phyloP scores from a whole-genome alignment of 2,329 filamentous ascomycete species.

The Alternaria rosae region DNA sequence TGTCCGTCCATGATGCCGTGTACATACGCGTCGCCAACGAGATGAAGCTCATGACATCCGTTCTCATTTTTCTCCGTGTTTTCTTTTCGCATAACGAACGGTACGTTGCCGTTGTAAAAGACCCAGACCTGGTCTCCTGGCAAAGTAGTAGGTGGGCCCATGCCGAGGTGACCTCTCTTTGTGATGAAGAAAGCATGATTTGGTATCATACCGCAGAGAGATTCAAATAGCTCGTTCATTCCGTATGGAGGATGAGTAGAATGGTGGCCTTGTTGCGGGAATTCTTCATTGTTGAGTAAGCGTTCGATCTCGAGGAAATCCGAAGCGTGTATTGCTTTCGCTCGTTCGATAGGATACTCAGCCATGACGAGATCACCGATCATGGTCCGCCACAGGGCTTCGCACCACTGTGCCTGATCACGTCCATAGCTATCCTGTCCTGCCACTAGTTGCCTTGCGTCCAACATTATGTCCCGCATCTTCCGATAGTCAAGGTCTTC shows the following conservation, averaged over 20 bases:
- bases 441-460: neutral
- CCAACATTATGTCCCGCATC: neutral
- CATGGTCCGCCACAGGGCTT: conserved; percentile 13
- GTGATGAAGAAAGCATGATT: neutral
- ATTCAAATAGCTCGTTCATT: neutral
- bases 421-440: neutral
- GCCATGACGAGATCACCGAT: neutral
- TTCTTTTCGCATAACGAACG: neutral
- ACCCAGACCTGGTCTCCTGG: neutral
- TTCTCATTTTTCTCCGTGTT: neutral
- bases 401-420: neutral
- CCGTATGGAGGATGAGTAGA: neutral
- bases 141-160: neutral
- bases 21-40: neutral
- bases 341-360: conserved; percentile 16
- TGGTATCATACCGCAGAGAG: neutral
- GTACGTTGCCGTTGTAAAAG: neutral
- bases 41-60: neutral
- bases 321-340: neutral
- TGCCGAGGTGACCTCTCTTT: neutral
- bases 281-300: neutral
- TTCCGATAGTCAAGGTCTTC: neutral
- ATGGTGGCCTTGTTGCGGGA: neutral
- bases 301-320: neutral
- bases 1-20: neutral